phyloP scores from a whole-genome alignment of 1,139 yeast species.

The Petasospora rhodanensis region DNA sequence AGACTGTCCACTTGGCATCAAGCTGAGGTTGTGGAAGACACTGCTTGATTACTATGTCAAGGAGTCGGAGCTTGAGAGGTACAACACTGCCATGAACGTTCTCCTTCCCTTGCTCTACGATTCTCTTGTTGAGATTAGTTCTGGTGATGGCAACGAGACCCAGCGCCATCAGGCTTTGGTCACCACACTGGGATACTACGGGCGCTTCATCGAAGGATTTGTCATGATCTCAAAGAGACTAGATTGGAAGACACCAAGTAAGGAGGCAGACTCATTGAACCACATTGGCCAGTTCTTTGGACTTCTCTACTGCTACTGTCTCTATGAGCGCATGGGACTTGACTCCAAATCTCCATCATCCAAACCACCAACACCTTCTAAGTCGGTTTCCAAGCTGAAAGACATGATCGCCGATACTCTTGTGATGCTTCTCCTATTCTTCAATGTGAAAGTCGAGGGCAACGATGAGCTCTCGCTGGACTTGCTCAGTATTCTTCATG shows the following conservation, averaged over 20 bases:
- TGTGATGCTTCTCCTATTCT: conserved; percentile 2
- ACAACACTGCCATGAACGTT: conserved; percentile 52
- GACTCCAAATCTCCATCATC: conserved; percentile 1
- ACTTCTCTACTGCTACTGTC: conserved; percentile 35
- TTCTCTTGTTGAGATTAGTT: conserved; percentile 32
- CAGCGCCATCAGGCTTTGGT: conserved; percentile 31
- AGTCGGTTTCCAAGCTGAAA: conserved; percentile 6
- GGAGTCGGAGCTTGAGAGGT: conserved; percentile 36
- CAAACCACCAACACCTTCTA: conserved; percentile 6
- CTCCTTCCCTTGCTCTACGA: conserved; percentile 41
- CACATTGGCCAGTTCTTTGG: conserved; percentile 25
- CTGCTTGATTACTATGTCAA: conserved; percentile 56
- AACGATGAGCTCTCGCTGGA: conserved; percentile 25
- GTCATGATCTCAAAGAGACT: too few relatives aligned
- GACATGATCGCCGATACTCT: conserved; percentile 10
- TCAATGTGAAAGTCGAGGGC: background rate
- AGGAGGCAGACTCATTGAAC: too few relatives aligned
- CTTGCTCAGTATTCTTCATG: conserved; percentile 59
- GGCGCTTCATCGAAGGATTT: conserved; percentile 34
- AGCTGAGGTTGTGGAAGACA: conserved; percentile 71
- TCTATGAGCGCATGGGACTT: conserved; percentile 9
- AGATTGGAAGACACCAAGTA: too few relatives aligned
- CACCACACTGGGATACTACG: conserved; percentile 43
- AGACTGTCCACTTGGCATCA: conserved; percentile 61
- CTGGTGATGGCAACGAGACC: conserved; percentile 16